These are phyloP conservation scores for Zygnema cylindricum DNA, from an alignment of 139 green algal species.

Conservation along the genomic window DNA sequence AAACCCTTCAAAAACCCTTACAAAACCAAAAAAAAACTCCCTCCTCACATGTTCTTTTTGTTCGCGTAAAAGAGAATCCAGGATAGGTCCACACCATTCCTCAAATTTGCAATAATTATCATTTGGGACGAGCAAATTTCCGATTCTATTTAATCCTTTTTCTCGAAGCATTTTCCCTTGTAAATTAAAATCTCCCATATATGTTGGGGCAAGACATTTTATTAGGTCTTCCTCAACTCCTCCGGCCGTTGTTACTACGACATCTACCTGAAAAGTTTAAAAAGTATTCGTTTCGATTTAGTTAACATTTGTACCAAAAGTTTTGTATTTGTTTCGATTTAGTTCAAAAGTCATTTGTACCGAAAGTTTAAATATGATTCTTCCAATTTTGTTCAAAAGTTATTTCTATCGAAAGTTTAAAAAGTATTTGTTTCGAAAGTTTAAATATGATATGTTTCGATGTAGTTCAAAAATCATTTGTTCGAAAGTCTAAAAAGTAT, in stretches of 20 bases:
- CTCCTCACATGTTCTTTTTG: slow-evolving; percentile 74
- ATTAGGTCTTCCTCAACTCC: slow-evolving; percentile 99
- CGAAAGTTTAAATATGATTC: too few relatives aligned
- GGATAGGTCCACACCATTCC: slow-evolving; percentile 97
- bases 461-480: too few relatives aligned
- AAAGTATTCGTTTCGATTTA: too few relatives aligned
- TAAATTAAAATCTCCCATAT: slow-evolving; percentile 87
- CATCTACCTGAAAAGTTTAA: slow-evolving; percentile 92
- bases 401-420: too few relatives aligned
- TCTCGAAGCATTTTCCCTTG: slow-evolving; percentile 82
- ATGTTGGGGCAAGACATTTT: slow-evolving; percentile 95
- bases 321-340: too few relatives aligned
- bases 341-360: too few relatives aligned
- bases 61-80: slow-evolving; percentile 91
- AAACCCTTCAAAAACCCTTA: too few relatives aligned
- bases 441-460: too few relatives aligned
- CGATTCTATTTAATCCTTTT: slow-evolving; percentile 92
- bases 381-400: too few relatives aligned
- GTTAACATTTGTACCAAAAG: too few relatives aligned
- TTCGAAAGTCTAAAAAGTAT: too few relatives aligned
- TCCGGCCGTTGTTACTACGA: slow-evolving; percentile 93
- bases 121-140: slow-evolving; percentile 99
- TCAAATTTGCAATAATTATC: slow-evolving; percentile 99
- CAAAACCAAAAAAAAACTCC: slow-evolving; percentile 8
- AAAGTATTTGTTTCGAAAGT: too few relatives aligned